These are phyloP conservation scores for Colletotrichum aenigma DNA, from an alignment of 2,329 filamentous ascomycete genomes.

Conservation along the genomic window DNA sequence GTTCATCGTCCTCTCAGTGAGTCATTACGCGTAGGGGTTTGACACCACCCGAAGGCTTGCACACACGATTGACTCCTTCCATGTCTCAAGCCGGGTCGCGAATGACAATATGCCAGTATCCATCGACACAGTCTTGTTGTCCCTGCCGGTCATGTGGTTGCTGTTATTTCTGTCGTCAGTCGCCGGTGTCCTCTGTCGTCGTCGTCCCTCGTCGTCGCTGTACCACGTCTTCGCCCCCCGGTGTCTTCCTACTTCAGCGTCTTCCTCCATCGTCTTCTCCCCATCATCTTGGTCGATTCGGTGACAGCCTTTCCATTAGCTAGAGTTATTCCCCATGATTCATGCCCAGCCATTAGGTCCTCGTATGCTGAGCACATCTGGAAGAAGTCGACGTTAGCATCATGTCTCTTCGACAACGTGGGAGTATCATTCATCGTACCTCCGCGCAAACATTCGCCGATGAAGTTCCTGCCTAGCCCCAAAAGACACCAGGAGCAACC, in stretches of 20 bases:
- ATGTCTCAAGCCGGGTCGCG: neutral
- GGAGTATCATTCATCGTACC: neutral
- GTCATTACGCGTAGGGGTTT: neutral
- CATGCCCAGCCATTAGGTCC: neutral
- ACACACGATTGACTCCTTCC: neutral
- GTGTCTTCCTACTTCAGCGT: neutral
- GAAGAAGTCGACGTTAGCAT: neutral
- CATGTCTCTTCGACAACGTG: neutral
- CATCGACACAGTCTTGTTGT: neutral
- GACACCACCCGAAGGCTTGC: neutral
- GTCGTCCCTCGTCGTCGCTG: neutral
- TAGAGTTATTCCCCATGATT: accelerated
- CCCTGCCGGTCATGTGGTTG: neutral
- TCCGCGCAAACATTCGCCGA: neutral
- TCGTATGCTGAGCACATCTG: neutral
- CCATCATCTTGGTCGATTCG: accelerated
- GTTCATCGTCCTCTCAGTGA: neutral
- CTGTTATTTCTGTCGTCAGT: neutral
- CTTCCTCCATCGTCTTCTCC: neutral
- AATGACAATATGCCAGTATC: neutral
- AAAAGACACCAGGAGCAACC: neutral
- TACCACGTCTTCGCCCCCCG: neutral
- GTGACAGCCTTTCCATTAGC: accelerated
- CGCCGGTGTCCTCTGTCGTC: too few species aligned
- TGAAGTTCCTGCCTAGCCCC: neutral